Evolutionary conservation across 2,329 filamentous ascomycete species (phyloP).

Genomic region (Penicillium sp.): DNA sequence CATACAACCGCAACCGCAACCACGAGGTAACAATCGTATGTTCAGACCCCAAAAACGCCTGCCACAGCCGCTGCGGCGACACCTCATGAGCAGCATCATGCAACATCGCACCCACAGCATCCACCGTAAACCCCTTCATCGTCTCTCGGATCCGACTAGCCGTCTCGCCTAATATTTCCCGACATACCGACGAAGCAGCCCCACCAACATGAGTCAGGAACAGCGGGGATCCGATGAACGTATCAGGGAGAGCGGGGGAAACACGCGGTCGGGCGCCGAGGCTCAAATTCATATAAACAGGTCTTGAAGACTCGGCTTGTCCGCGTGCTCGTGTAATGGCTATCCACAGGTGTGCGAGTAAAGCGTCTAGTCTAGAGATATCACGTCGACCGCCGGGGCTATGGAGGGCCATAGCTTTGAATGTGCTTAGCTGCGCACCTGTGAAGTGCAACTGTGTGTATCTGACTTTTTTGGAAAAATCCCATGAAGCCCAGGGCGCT

Average conservation of each 20-base stretch:
- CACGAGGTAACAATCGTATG: conserved; percentile 49
- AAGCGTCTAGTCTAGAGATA: conserved; percentile 4
- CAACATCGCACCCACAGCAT: conserved; percentile 41
- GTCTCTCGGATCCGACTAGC: conserved; percentile 34
- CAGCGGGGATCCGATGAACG: conserved; percentile 48
- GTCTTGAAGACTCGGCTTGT: background rate
- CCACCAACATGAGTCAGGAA: conserved; percentile 39
- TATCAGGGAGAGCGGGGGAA: conserved; percentile 40
- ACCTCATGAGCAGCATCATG: conserved; percentile 47
- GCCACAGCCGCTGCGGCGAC: conserved; percentile 50
- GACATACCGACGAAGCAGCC: background rate
- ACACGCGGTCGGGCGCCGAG: conserved; percentile 44
- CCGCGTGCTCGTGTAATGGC: background rate
- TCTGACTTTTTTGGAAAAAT: background rate
- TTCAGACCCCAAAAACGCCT: conserved; percentile 44
- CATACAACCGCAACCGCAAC: conserved; percentile 27
- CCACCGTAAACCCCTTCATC: conserved; percentile 38
- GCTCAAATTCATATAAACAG: conserved; percentile 37
- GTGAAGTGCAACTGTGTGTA: conserved; percentile 4
- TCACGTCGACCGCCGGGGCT: background rate
- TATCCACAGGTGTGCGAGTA: conserved; percentile 5
- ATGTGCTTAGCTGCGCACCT: background rate
- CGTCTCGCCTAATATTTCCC: conserved; percentile 5
- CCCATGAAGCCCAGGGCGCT: conserved; percentile 5
- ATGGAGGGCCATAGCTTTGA: background rate